Percentiles rank a stretch among this genome's conserved stretches.
Conservation (phyloP, 2,329 filamentous ascomycete genomes). For the Didymella segeticola region DNA sequence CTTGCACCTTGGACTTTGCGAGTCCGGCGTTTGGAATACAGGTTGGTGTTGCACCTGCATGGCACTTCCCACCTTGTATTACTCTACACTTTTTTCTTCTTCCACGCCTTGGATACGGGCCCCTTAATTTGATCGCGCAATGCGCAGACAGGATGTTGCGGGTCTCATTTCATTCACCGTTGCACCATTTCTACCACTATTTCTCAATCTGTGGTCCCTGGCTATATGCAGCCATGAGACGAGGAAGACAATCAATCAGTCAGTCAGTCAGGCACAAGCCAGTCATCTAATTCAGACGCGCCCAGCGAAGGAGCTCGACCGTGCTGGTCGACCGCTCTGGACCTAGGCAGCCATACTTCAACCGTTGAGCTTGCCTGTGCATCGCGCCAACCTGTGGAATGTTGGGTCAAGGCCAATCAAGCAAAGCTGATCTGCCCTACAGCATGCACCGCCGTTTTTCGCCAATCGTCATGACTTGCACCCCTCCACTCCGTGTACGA, state of each 20-base stretch:
- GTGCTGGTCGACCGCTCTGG: conserved; percentile 27
- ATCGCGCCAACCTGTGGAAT: conserved; percentile 24
- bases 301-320: conserved; percentile 29
- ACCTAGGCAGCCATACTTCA: conserved; percentile 29
- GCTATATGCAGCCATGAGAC: conserved; percentile 32
- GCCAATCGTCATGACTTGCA: conserved; percentile 31
- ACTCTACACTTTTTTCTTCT: conserved; percentile 31
- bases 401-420: conserved; percentile 38
- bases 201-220: conserved; percentile 27
- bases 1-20: conserved; percentile 34
- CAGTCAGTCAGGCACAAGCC: conserved; percentile 39
- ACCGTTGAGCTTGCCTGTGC: conserved; percentile 28
- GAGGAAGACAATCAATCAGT: conserved; percentile 24
- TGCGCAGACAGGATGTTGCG: conserved; percentile 20
- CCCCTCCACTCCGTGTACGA: conserved; percentile 20
- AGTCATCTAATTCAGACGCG: conserved; percentile 44
- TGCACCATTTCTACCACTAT: conserved; percentile 20
- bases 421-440: conserved; percentile 43
- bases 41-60: conserved; percentile 47
- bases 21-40: conserved; percentile 49
- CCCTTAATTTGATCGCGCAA: conserved; percentile 29
- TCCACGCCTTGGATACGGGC: conserved; percentile 27
- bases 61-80: conserved; percentile 43
- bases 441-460: conserved; percentile 47
- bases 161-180: conserved; percentile 20